Conservation (phyloP, 2,329 filamentous ascomycete species). For the Fusarium duplospermum region DNA sequence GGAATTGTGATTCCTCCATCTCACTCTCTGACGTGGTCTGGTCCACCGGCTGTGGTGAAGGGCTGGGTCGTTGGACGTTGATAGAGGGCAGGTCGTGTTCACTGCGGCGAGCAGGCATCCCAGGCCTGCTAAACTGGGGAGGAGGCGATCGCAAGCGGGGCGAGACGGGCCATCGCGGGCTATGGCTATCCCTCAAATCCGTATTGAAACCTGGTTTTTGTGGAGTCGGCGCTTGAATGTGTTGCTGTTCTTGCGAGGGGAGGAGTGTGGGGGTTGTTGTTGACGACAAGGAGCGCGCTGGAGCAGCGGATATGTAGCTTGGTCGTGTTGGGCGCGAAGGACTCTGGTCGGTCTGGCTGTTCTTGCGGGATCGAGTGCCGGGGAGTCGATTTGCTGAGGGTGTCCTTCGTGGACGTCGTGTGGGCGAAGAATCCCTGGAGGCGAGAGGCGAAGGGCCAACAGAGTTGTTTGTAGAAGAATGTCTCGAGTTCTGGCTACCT, state of each 20-base stretch:
- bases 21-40: constrained; percentile 62
- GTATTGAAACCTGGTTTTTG: constrained; percentile 67
- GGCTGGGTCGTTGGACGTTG: constrained; percentile 63
- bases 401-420: constrained; percentile 52
- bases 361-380: constrained; percentile 70
- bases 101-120: constrained; percentile 57
- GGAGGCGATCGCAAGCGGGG: constrained; percentile 83
- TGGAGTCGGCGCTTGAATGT: constrained; percentile 70
- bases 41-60: constrained; percentile 58
- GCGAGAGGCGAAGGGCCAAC: constrained; percentile 51
- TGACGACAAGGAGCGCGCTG: constrained; percentile 76
- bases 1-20: constrained; percentile 60
- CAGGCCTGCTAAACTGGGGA: constrained; percentile 63
- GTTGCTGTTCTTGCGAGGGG: constrained; percentile 69
- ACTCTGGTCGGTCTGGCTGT: constrained; percentile 72
- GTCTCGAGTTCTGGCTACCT: constrained; percentile 49
- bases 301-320: constrained; percentile 68
- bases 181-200: constrained; percentile 68
- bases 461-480: constrained; percentile 53
- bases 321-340: constrained; percentile 65
- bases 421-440: constrained; percentile 62
- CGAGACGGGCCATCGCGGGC: constrained; percentile 80
- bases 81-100: constrained; percentile 65
- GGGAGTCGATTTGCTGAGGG: constrained; percentile 50
- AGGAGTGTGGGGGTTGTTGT: constrained; percentile 75